Evolutionary conservation across 139 green algal species (phyloP), one percentile per base, ranked within the genome.

Genomic region (Coelastrella sp.): DNA sequence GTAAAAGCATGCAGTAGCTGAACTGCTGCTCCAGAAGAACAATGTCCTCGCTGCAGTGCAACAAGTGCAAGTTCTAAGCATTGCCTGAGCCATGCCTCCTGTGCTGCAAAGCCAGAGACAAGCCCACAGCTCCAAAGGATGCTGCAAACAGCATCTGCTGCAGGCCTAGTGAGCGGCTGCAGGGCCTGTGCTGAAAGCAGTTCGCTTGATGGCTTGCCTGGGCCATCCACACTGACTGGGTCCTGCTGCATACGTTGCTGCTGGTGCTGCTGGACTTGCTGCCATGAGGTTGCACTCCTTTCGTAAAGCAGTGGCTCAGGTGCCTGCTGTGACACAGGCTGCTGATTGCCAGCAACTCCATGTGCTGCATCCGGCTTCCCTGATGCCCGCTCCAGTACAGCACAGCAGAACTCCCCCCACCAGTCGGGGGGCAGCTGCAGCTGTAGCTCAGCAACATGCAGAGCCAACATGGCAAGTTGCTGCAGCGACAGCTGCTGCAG

Each of bases 81-180:
- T n/a, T 3, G 3, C 17, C 15, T 9, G 17, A 81, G 50, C 43
- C 50, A 81, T 11, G 27, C 69, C 25, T 38, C 43, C 34, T 68
- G 25, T 25, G 34, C 13, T 21, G 74, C 50, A 21, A n/a, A 35
- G 13, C 13, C 19, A 45, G 5, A 5, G 15, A 69, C 4, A 17
- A 27, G 34, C 15, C n/a, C 11, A 17, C 2, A 64, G 27, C 35
- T 38, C 43, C 71, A 81, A 1, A 81, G 19, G 15, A 51, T 53
- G 74, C 50, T 81, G 50, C 74, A 81, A 32, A 81, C 21, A 2
- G 74, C 50, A 34, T 81, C 74, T 69, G 74, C 51, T 67, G 50
- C 74, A 51, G 51, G 45, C n/a, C 50, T 68, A 34, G 21, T 81
- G 4, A 64, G 9, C 32, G 35, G 9, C 51, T 81, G 74, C 74